Evolutionary conservation across 345 rosid species (phyloP).

Genomic region (Nephelium lappaceum): DNA sequence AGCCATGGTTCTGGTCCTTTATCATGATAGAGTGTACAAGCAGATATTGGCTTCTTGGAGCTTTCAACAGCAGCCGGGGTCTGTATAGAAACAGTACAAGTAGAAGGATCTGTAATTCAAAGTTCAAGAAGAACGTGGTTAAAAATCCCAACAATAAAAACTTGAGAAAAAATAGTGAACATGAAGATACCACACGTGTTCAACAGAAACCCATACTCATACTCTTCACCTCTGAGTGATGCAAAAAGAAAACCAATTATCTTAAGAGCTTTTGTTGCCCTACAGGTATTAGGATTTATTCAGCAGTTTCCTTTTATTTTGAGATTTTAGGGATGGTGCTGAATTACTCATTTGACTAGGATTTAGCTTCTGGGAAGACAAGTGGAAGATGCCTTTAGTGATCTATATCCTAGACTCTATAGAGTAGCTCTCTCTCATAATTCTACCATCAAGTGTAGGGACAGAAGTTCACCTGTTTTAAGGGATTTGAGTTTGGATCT

Average conservation of each 20-base stretch:
- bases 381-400: too few species aligned
- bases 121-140: slow-evolving; percentile 29
- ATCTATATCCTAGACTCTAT: too few species aligned
- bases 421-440: too few species aligned
- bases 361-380: neutral
- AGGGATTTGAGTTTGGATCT: too few species aligned
- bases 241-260: neutral
- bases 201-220: neutral
- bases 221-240: neutral
- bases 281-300: neutral
- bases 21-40: slow-evolving; percentile 94
- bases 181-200: neutral
- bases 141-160: slow-evolving; percentile 13
- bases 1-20: slow-evolving; percentile 97
- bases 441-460: too few species aligned
- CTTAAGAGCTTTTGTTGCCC: neutral
- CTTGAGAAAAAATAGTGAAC: neutral
- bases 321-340: neutral
- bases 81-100: slow-evolving; percentile 74
- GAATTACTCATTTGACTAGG: neutral
- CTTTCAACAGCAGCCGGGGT: slow-evolving; percentile 69
- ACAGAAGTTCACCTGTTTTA: too few species aligned
- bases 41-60: slow-evolving; percentile 63
- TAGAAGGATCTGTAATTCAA: slow-evolving; percentile 75
- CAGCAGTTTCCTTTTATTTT: neutral